A percentile compares a stretch with the other conserved stretches of the same genome.
Conservation (phyloP, 208 protist genomes). For the Tritrichomonas foetus region DNA sequence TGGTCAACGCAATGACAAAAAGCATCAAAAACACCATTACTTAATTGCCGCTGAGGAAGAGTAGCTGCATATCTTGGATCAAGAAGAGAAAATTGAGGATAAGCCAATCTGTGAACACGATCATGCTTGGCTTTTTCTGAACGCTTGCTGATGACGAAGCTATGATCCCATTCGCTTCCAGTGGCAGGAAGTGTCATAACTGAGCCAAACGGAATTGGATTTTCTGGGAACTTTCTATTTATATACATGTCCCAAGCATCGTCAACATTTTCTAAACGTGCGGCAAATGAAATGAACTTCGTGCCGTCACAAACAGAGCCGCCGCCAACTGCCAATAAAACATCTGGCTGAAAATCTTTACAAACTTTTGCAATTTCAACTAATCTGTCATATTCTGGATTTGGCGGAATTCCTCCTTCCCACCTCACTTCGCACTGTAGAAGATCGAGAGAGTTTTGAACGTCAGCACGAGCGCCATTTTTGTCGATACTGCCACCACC, state of each 20-base stretch:
- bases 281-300: not conserved
- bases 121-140: not conserved
- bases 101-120: not conserved
- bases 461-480: not conserved
- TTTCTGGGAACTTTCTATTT: not conserved
- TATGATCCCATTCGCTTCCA: not conserved
- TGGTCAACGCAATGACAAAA: not conserved
- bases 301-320: not conserved
- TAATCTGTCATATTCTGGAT: not conserved
- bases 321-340: not conserved
- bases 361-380: not conserved
- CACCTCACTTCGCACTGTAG: not conserved
- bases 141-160: not conserved
- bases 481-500: not conserved
- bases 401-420: not conserved
- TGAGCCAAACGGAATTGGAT: not conserved
- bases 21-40: not conserved
- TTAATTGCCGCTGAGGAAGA: not conserved
- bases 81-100: not conserved
- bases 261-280: not conserved
- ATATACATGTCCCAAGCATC: not conserved
- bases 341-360: not conserved
- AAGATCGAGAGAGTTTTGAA: not conserved
- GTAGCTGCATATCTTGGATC: slow-evolving; percentile 9
- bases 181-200: slow-evolving; percentile 3